Evolutionary conservation across 2,329 filamentous ascomycete species (phyloP), one percentile per base, ranked within the genome.

Genomic region (Exophiala bonariae): DNA sequence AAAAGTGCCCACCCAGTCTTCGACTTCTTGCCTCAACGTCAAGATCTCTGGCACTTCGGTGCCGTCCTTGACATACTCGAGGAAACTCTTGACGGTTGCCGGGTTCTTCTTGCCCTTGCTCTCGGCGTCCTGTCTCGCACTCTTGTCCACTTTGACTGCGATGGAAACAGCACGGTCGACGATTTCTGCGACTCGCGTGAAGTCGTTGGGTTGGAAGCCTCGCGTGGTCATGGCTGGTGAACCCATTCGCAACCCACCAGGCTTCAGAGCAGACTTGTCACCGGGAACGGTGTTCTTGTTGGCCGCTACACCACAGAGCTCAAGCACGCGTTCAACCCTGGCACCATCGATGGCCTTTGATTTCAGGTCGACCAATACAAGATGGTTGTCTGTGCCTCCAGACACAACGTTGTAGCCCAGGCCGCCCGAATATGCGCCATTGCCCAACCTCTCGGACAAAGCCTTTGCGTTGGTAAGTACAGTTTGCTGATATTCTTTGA

Each of bases 271-370:
- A 49, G 89, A 95, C 80, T 95, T 96, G 80, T 99, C 93, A 56
- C 93, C 93, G 32, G 93, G 93, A 50, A 96, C 93, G 52, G 89
- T 86, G 83, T 99, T 99, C 85, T 99, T 99, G 85, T 99, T 99
- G 82, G 90, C 95, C 54, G 93, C 91, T 70, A 99, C 95, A 79
- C 96, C 95, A 74, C 96, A 93, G 71, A 95, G 87, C 78, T 99
- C 93, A 16, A 99, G 85, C 50, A 99, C 87, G 54, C 89, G 86
- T 80, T 99, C 93, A 33, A 97, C 87, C 70, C 93, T 89, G 49
- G 87, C 86, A 58, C 91, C 91, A 64, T 99, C 93, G 52, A 99
- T 83, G 48, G 79, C 79, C 66, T 93, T 87, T 30, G 88, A 83
- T 74, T 95, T 95, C 41, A 99, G 81, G 68, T 99, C 93, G 39